Base-by-base conservation (phyloP, 768 basidiomycete species). In the Mycena amicta region DNA sequence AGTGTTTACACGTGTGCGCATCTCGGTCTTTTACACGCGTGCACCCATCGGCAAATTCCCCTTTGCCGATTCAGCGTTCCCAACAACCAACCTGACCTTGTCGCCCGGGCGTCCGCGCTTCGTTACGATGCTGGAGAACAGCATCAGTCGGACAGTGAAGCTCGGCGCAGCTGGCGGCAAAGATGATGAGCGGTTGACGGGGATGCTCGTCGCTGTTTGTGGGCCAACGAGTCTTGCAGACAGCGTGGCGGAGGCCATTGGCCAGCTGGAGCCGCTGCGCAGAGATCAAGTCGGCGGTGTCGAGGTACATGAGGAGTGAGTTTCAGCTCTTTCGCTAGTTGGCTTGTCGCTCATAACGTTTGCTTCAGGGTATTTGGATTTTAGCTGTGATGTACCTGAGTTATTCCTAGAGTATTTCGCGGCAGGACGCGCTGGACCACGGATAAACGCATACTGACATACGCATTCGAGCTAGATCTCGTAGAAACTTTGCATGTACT, bases 1-100 rank as follows among this genome's bases (percentile, higher is more conserved):
- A 33, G 60, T 59, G 20, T 67, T 66, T 18, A 59, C 72, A 11
- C 64, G 64, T 18, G 63, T 82, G 26, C 68, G 69, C 23, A 65
- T 82, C 51, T 71, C 71, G 4, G 73, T 81, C 15, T 74, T 71
- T 64, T 78, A 80, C 57, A 81, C 79, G 12, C 76, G 80, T 28
- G 70, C 71, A 43, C 37, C 68, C 31, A 62, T 61, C 22, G 65
- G 64, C 46, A 66, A 67, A 60, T 62, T 71, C 8, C 70, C 72
- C 2, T 75, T 75, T 53, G 31, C 62, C 28, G 72, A 72, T 53
- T 63, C 69, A 20, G 63, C 55, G 51, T 66, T 81, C 30, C 78
- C 58, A 13, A 60, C 60, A n/a, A 51, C 57, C 26, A 49, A 72
- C 33, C 75, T 82, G 37, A 71, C 73, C 18, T 67, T 82, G 51